Base-by-base conservation (phyloP, 108 stramenopile genomes). In the Conticribra guillardii region DNA sequence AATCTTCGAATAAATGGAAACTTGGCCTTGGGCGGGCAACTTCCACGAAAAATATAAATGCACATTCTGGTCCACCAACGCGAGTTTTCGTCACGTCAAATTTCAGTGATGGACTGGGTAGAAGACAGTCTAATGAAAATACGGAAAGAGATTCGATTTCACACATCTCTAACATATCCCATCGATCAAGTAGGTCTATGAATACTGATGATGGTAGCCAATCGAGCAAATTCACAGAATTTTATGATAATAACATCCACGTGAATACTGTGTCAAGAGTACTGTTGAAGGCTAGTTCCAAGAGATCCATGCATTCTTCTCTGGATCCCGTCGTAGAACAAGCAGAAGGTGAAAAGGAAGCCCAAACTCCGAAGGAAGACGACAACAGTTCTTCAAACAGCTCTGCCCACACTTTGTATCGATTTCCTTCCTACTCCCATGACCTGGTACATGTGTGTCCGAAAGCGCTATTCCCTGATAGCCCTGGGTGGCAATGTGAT, bases 401-500 rank as follows among this genome's bases (percentile, higher is more conserved):
- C 11, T 9, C 37, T 5, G 11, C 37, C 11, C 37, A 41, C 11
- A 41, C 61, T 7, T 48, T 62, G 15, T 62, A 62, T 47, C 61
- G 61, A 26, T 37, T 41, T 44, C 61, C 61, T 2, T 23, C 61
- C 28, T 45, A 62, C 11, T n/a, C 19, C 4, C 61, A 62, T 48
- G 26, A 32, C 17, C 23, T 62, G 27, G 24, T 62, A 11, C 61
- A 62, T 24, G 16, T 62, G 61, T 27, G 61, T 47, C 61, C 61
- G 8, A 46, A 47, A 18, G 26, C 33, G 41, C 45, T 62, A 2
- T 62, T 47, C 26, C 61, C 61, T n/a, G 23, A 62, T 16, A 62
- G 46, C 46, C 61, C 61, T 22, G 61, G 61, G 28, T 62, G 61
- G 61, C 61, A 44, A 48, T 62, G 61, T 62, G 61, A 62, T 62